Base-by-base conservation (phyloP, 2,329 filamentous ascomycete species). In the Stromatinia cepivora region DNA sequence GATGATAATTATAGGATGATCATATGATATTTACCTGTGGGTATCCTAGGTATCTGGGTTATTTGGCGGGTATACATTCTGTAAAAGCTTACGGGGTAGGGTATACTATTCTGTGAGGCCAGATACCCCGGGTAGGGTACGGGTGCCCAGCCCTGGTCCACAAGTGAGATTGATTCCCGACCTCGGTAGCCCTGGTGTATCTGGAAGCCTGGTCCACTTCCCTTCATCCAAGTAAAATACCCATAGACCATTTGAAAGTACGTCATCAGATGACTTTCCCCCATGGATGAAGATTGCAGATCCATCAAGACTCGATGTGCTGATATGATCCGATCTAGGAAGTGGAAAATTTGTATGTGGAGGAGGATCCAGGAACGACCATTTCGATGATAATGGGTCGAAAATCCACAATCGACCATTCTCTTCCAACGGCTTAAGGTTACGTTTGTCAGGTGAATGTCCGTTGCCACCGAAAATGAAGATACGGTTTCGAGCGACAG, bases 391-490 rank as follows among this genome's bases (percentile, higher is more conserved):
- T 8, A 66, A 8, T n/a, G 50, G 63, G 25, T 66, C 63, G 6
- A 66, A 56, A 31, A 66, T 31, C 63, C 63, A 66, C 20, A 66
- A n/a, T 42, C 63, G 63, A 25, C 63, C 63, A 56, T 66, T n/a
- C 17, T 66, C 63, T 56, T 53, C 25, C 22, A 66, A 31, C 11
- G 53, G 36, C 39, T 25, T 56, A 25, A 7, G 4, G 5, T 17
- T 25, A 20, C 13, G 39, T 13, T 42, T 11, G 13, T n/a, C 39
- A 34, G 36, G 6, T 17, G 63, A 9, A 6, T 13, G n/a, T 62
- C n/a, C 42, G n/a, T 25, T n/a, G 11, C 63, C 63, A 45, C 63
- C 50, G 45, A 66, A 66, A 34, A 66, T 15, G 25, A 66, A 66
- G 25, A 66, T 45, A 22, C 36, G 50, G 22, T 46, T 56, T 45